phyloP scores from a whole-genome alignment of 1,139 yeast genomes.

The Pichia sp. region DNA sequence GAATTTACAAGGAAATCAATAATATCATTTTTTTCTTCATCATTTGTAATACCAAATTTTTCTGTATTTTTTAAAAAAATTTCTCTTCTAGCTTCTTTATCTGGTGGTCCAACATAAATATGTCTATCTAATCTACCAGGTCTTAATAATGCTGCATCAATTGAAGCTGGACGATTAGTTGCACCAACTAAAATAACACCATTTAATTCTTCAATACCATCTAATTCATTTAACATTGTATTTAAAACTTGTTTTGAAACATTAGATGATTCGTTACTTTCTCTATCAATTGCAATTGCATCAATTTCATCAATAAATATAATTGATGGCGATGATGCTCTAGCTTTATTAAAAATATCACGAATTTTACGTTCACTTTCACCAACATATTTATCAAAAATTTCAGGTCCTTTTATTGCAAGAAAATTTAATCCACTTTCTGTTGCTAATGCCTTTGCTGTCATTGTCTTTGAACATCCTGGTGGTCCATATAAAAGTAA shows the following conservation, averaged over 20 bases:
- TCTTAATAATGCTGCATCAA: conserved; percentile 84
- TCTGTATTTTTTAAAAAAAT: conserved; percentile 67
- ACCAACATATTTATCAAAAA: conserved; percentile 90
- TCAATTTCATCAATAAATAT: conserved; percentile 94
- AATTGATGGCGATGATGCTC: conserved; percentile 90
- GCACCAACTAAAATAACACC: conserved; percentile 95
- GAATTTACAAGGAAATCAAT: conserved; percentile 48
- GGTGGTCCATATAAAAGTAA: conserved; percentile 91
- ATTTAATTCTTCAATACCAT: conserved; percentile 89
- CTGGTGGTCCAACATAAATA: conserved; percentile 90
- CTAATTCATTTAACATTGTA: conserved; percentile 85
- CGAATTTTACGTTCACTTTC: conserved; percentile 87
- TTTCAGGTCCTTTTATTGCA: conserved; percentile 94
- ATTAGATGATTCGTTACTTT: conserved; percentile 50
- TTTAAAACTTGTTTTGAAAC: conserved; percentile 86
- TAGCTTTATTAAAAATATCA: conserved; percentile 83
- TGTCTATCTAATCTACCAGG: conserved; percentile 95
- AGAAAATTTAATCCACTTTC: conserved; percentile 89
- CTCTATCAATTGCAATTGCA: conserved; percentile 76
- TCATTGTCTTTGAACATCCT: conserved; percentile 90
- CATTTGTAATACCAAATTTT: conserved; percentile 56
- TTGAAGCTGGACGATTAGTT: conserved; percentile 87
- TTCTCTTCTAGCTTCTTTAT: conserved; percentile 66
- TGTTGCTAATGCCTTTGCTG: conserved; percentile 92
- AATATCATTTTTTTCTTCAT: conserved; percentile 33